A percentile compares a stretch with the other conserved stretches of the same genome.
These are phyloP conservation scores for Sphaceloma murrayae DNA, from an alignment of 2,329 filamentous ascomycete genomes.

Conservation along the genomic window DNA sequence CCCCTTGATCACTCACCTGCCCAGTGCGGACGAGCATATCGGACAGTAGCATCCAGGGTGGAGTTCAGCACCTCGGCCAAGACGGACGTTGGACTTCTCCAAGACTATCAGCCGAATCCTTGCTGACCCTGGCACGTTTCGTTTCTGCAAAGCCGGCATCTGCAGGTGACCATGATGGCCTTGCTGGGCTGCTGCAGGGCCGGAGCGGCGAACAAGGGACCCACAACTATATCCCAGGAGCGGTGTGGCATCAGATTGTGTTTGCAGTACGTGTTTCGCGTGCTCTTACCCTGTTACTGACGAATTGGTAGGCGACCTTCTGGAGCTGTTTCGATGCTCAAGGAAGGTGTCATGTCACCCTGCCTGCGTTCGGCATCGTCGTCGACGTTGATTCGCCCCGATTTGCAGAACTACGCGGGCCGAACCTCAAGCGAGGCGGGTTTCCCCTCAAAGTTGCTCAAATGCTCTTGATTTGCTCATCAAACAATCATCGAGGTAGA, in stretches of 20 bases:
- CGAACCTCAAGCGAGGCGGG: background rate
- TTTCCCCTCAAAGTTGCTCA: slow-evolving; percentile 12
- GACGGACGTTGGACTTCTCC: background rate
- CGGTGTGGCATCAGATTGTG: too few relatives aligned
- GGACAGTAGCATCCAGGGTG: slow-evolving; percentile 5
- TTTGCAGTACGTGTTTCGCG: too few relatives aligned
- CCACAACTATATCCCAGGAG: too few relatives aligned
- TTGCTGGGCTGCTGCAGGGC: slow-evolving; percentile 3
- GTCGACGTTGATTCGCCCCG: too few relatives aligned
- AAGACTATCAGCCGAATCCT: too few relatives aligned
- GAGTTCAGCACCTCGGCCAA: slow-evolving; percentile 11
- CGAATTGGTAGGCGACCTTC: too few relatives aligned
- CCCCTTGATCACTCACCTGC: background rate
- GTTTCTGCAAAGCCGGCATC: too few relatives aligned
- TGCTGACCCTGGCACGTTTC: too few relatives aligned
- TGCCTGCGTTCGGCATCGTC: too few relatives aligned
- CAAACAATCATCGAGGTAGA: slow-evolving; percentile 3
- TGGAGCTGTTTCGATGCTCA: slow-evolving; percentile 8
- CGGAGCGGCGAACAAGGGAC: background rate
- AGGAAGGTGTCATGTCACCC: too few relatives aligned
- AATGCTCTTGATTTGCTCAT: slow-evolving; percentile 10
- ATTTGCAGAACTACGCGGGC: slow-evolving; percentile 2
- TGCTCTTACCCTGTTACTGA: too few relatives aligned
- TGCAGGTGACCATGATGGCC: slow-evolving; percentile 9
- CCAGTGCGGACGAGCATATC: background rate